These are phyloP conservation scores for Globisporangium viniferum DNA, from an alignment of 352 stramenopile genomes.

Conservation along the genomic window DNA sequence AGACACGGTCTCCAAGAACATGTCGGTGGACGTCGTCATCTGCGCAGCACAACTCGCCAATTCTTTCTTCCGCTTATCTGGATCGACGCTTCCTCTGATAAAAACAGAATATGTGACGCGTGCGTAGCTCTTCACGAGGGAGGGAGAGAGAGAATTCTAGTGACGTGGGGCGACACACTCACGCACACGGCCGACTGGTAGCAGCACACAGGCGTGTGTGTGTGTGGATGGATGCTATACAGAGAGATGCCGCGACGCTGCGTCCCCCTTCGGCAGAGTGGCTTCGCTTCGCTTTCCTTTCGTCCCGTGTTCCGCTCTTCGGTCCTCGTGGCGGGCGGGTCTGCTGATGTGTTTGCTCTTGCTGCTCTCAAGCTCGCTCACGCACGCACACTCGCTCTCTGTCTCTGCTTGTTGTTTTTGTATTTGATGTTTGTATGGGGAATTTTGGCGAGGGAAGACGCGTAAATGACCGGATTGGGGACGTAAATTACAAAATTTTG, in stretches of 20 bases:
- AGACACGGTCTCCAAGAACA: conserved; percentile 74
- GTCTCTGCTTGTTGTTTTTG: background rate
- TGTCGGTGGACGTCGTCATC: conserved; percentile 35
- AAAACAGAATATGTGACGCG: background rate
- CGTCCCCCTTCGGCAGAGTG: background rate
- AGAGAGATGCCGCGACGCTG: background rate
- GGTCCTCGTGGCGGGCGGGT: background rate
- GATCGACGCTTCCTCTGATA: background rate
- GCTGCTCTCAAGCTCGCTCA: background rate
- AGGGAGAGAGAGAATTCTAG: background rate
- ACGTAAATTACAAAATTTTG: background rate
- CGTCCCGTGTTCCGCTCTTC: background rate
- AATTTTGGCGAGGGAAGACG: background rate
- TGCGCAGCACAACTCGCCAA: background rate
- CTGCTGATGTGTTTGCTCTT: background rate
- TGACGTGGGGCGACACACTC: background rate
- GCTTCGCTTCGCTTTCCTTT: background rate
- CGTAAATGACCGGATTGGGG: background rate
- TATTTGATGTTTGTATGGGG: background rate
- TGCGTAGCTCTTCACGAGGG: conserved; percentile 2
- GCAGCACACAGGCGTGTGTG: too few relatives aligned
- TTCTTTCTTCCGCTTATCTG: background rate
- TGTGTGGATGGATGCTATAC: background rate
- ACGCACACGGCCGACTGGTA: background rate
- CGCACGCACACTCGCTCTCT: conserved; percentile 8